These are phyloP conservation scores for Vitis hybrid DNA, from an alignment of 177 flowering plant species.

Conservation along the genomic window DNA sequence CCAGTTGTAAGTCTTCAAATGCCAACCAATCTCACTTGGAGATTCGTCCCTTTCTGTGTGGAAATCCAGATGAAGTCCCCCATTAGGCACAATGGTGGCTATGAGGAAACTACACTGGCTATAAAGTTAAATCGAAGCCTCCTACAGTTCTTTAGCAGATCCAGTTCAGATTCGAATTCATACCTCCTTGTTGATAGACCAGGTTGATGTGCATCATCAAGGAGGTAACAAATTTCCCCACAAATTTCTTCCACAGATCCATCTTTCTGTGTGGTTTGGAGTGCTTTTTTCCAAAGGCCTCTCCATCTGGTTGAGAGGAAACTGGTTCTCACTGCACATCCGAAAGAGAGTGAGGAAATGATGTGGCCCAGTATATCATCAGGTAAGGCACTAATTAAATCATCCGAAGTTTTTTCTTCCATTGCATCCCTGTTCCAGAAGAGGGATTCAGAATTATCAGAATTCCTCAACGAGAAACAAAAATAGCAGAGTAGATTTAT, in stretches of 20 bases:
- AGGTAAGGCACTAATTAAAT: too few species aligned
- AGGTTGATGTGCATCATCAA: too few species aligned
- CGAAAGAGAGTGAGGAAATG: conserved; percentile 25
- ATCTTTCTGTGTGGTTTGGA: too few species aligned
- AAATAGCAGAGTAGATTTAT: too few species aligned
- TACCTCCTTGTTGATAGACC: too few species aligned
- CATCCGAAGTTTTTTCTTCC: too few species aligned
- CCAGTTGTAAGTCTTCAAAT: conserved; percentile 7
- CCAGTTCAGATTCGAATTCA: conserved; percentile 2
- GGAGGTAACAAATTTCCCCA: too few species aligned
- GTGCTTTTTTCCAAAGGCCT: not conserved
- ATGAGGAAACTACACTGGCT: conserved; percentile 6
- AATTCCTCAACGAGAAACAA: too few species aligned
- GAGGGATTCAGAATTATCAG: too few species aligned
- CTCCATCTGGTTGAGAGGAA: conserved; percentile 39
- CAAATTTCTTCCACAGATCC: too few species aligned
- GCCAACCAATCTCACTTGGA: conserved; percentile 10
- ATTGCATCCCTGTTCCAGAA: not conserved
- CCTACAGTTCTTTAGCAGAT: conserved; percentile 14
- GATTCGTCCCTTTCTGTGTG: conserved; percentile 1
- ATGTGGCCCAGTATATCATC: conserved; percentile 6
- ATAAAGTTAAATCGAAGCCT: conserved; percentile 20
- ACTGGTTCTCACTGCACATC: conserved; percentile 25
- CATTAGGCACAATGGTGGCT: conserved; percentile 14
- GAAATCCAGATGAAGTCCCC: conserved; percentile 22